A percentile compares a stretch with the other conserved stretches of the same genome.
Evolutionary conservation across 371 early-diverging fungal species (phyloP).

Genomic region (Apophysomyces sp.): DNA sequence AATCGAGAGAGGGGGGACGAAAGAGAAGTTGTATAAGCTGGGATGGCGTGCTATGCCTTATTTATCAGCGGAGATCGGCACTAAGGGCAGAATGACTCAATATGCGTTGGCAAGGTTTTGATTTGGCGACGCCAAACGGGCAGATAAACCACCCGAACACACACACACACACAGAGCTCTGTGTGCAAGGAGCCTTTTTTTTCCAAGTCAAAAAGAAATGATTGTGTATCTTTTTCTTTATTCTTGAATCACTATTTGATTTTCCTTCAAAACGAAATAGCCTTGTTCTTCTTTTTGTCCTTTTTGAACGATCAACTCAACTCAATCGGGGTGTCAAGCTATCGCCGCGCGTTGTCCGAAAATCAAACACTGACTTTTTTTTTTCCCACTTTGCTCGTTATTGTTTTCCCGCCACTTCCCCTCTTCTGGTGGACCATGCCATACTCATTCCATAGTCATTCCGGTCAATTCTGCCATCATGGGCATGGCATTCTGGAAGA

Average conservation of each 20-base stretch:
- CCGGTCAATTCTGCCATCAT: conserved; percentile 86
- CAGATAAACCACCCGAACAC: background rate
- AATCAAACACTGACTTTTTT: background rate
- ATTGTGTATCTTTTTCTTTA: too few species aligned
- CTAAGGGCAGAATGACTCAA: background rate
- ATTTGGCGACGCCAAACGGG: background rate
- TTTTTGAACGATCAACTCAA: too few species aligned
- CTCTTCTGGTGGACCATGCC: conserved; percentile 40
- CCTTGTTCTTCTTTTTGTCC: too few species aligned
- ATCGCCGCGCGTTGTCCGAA: background rate
- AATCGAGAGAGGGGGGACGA: background rate
- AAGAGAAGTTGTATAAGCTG: background rate
- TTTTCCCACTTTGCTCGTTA: background rate
- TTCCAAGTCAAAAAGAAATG: too few species aligned
- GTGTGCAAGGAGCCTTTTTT: too few species aligned
- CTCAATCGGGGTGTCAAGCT: too few species aligned
- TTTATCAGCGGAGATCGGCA: conserved; percentile 1
- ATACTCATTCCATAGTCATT: conserved; percentile 83
- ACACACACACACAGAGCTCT: background rate
- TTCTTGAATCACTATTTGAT: too few species aligned
- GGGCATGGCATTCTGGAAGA: conserved; percentile 76
- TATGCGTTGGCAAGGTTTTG: background rate
- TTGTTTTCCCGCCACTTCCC: too few species aligned
- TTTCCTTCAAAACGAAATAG: too few species aligned
- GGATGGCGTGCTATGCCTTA: background rate